Evolutionary conservation across 441 rosid genomes (phyloP).

Genomic region (Euphorbia schlechtendalii): DNA sequence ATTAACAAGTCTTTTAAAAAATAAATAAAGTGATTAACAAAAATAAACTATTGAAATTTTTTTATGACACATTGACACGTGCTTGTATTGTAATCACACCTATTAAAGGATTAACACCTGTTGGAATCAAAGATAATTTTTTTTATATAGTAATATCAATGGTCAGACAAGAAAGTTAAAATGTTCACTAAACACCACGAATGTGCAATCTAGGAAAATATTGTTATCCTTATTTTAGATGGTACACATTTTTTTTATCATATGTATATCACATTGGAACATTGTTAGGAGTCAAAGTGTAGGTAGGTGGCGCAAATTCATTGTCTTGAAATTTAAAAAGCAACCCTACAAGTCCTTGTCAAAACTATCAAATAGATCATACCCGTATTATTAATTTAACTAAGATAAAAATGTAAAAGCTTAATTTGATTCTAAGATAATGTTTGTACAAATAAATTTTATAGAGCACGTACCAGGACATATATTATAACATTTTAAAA

Average conservation of each 20-base stretch:
- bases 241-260: neutral
- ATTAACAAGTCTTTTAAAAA: too few relatives aligned
- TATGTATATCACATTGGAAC: neutral
- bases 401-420: neutral
- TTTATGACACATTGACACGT: too few relatives aligned
- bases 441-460: neutral
- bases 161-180: too few relatives aligned
- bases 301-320: neutral
- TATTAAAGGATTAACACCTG: too few relatives aligned
- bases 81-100: too few relatives aligned
- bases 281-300: constrained; percentile 2
- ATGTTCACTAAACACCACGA: neutral
- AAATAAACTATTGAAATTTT: too few relatives aligned
- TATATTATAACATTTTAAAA: too few relatives aligned
- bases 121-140: neutral
- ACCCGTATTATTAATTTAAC: neutral
- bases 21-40: too few relatives aligned
- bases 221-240: neutral
- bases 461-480: too few relatives aligned
- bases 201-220: neutral
- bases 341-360: neutral
- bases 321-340: neutral
- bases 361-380: neutral
- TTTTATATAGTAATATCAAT: too few relatives aligned
- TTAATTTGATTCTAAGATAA: neutral